These are phyloP conservation scores for Melampsora larici-populina DNA, from an alignment of 1,284 basidiomycete species.

Conservation along the genomic window DNA sequence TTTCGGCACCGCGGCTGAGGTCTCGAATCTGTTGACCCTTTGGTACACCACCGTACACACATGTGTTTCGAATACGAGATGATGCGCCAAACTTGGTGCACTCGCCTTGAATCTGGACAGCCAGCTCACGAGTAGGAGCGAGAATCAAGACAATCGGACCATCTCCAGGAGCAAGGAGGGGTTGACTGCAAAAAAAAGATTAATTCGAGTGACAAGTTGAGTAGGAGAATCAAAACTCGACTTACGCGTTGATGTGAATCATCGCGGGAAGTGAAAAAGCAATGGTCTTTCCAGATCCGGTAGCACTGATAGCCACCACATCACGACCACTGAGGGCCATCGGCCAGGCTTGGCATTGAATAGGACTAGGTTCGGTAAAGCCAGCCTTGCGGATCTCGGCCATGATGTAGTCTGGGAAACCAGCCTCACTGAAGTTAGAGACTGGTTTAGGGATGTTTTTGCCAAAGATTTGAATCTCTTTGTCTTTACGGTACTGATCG, in stretches of 20 bases:
- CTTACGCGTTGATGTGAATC: conserved; percentile 97
- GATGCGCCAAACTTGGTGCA: conserved; percentile 97
- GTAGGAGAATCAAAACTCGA: conserved; percentile 42
- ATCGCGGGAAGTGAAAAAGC: conserved; percentile 97
- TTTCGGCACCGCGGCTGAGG: conserved; percentile 90
- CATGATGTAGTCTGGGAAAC: conserved; percentile 94
- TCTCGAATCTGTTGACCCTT: conserved; percentile 98
- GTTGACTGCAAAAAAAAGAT: conserved; percentile 63
- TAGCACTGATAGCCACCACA: conserved; percentile 93
- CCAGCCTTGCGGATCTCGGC: conserved; percentile 88
- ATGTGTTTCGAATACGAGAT: conserved; percentile 94
- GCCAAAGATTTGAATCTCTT: conserved; percentile 92
- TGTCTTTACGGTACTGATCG: conserved; percentile 74
- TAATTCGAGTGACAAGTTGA: neutral
- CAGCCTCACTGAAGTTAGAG: conserved; percentile 85
- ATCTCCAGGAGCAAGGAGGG: conserved; percentile 85
- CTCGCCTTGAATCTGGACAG: conserved; percentile 97
- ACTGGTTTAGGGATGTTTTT: conserved; percentile 83
- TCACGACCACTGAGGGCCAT: conserved; percentile 93
- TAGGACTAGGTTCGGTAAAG: conserved; percentile 82
- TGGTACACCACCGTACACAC: conserved; percentile 96
- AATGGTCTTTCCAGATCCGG: conserved; percentile 95
- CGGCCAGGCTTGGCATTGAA: conserved; percentile 98
- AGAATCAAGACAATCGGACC: conserved; percentile 95
- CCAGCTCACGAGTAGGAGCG: conserved; percentile 95